phyloP scores from a whole-genome alignment of 306 rosid genomes.

The Malus orientalis region DNA sequence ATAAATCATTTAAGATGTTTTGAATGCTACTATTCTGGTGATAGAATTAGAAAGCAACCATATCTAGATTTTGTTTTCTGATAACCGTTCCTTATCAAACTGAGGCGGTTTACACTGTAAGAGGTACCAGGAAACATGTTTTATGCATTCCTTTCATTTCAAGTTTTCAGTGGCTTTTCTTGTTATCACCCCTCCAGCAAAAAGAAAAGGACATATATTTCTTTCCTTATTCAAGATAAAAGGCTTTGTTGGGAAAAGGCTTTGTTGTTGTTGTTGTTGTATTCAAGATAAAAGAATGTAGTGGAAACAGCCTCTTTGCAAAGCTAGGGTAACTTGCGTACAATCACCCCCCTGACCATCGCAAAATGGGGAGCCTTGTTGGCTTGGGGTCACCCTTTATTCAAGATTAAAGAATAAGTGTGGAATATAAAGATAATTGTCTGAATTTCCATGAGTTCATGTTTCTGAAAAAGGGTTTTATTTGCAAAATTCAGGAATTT shows the following conservation, averaged over 20 bases:
- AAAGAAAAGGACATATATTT: not conserved
- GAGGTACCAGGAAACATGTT: not conserved
- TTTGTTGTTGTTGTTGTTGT: not conserved
- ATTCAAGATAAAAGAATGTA: not conserved
- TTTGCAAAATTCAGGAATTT: constrained; percentile 22
- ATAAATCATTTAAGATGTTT: not conserved
- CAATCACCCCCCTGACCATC: too few species aligned
- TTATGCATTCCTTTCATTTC: not conserved
- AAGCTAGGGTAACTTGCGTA: too few species aligned
- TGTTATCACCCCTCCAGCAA: not conserved
- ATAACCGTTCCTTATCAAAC: not conserved
- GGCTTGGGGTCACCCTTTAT: not conserved
- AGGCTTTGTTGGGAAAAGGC: too few species aligned
- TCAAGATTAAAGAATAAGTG: not conserved
- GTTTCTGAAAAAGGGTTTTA: not conserved
- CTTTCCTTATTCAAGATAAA: not conserved
- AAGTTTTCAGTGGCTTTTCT: not conserved
- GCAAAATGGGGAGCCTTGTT: too few species aligned
- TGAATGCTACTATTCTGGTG: not conserved
- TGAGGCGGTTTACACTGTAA: not conserved
- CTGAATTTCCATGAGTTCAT: not conserved
- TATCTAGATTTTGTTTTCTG: not conserved
- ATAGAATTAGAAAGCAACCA: not conserved
- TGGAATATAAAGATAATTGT: not conserved
- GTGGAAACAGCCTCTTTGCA: too few species aligned